phyloP scores from a whole-genome alignment of 148 eudicot genomes.

The Suaeda aralocaspica region DNA sequence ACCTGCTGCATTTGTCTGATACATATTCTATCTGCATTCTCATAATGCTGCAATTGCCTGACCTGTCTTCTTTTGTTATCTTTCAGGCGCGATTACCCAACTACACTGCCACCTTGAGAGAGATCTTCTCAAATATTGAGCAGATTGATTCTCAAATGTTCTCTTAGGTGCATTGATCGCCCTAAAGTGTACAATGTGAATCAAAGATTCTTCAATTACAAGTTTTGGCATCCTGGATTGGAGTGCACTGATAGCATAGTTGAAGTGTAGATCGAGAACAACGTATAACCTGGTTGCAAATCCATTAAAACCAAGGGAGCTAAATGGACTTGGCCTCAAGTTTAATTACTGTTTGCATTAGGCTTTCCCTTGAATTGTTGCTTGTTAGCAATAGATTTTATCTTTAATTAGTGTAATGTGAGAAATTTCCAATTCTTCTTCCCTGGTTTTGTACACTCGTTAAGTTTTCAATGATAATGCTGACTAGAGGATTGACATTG shows the following conservation, averaged over 20 bases:
- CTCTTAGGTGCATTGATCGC: constrained; percentile 25
- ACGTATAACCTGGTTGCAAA: constrained; percentile 4
- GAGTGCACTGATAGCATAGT: not conserved
- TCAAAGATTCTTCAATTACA: constrained; percentile 4
- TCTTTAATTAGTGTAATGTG: not conserved
- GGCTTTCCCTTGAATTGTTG: not conserved
- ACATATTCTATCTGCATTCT: not conserved
- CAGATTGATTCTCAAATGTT: constrained; percentile 80
- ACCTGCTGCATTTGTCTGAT: not conserved
- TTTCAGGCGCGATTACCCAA: constrained; percentile 65
- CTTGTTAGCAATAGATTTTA: not conserved
- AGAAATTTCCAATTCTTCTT: not conserved
- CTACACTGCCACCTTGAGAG: constrained; percentile 50
- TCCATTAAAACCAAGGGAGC: not conserved
- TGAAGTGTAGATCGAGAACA: not conserved
- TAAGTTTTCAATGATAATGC: not conserved
- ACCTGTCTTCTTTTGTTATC: not conserved
- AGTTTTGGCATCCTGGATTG: not conserved
- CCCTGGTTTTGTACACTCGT: not conserved
- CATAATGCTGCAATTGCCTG: not conserved
- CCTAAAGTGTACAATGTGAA: constrained; percentile 3
- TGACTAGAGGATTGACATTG: not conserved
- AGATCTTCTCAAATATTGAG: constrained; percentile 72
- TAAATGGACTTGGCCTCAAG: not conserved
- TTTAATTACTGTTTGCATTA: not conserved